Evolutionary conservation across 1,284 basidiomycete genomes (phyloP), one percentile per base, ranked within the genome.

Genomic region (Leccinum angustisporum): DNA sequence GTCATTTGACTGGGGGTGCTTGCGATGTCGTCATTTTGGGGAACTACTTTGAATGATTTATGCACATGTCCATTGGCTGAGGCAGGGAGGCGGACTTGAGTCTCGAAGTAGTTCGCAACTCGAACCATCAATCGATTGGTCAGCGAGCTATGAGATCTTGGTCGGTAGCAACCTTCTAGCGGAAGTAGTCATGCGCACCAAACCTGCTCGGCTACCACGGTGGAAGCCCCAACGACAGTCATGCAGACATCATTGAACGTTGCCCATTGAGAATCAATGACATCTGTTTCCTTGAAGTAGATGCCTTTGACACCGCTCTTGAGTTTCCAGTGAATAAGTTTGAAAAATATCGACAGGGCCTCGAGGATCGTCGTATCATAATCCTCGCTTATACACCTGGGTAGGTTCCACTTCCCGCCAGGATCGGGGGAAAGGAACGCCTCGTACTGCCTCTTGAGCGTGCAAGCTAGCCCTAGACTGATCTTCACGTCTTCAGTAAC

Each of bases 231-330:
- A 25, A 89, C 83, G 25, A 96, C 91, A 46, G 91, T 92, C 73
- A 95, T 83, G 58, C 95, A 95, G 51, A 98, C 95, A 71, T 94
- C 93, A 69, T 94, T 95, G 75, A 99, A 88, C 51, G 97, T 97
- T 50, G 91, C 88, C 94, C 96, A 98, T 70, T 99, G 96, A 25
- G 91, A 91, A 74, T 99, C 97, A 34, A 99, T 83, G 27, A 98
- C 88, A 72, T 99, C 97, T 1, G 96, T 98, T 79, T 99, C 97
- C 71, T 97, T 97, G 80, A 98, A 97, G 76, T 97, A 94, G 58
- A 96, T 92, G 27, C 91, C 91, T 73, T 93, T 95, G 61, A 86
- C 84, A n/a, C 92, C 92, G 65, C 92, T 93, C 77, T 97, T 97
- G 58, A 99, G 83, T 75, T 98, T 97, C 90, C 91, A 95, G 68